Base-by-base conservation (phyloP, 2,329 filamentous ascomycete genomes). In the Fusarium sp. region DNA sequence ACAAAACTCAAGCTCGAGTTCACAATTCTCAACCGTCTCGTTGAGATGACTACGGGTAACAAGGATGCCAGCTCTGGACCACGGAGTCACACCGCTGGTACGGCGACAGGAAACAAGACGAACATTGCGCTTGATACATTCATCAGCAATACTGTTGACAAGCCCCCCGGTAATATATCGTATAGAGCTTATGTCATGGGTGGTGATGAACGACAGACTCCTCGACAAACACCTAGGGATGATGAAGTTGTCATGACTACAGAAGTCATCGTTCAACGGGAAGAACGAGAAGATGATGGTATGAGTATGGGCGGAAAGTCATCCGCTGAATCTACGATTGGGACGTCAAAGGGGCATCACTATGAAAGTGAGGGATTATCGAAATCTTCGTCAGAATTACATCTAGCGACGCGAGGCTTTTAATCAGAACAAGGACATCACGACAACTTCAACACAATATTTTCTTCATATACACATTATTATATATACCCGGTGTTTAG, bases 1-100 rank as follows among this genome's bases (percentile, higher is more conserved):
- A 72, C 82, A 33, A 84, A 84, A 69, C 77, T 84, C 60, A 84
- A 84, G 70, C 72, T 83, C 12, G 83, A 84, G 37, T 83, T 83
- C 59, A 80, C 79, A 35, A 83, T 84, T 12, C 79, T 84, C 33
- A 84, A 83, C 64, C 80, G 80, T 15, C 75, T 84, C 5, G 80
- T 83, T 9, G 77, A 81, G 38, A 79, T 79, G 77, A 79, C 77
- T 3, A 78, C 77, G 2, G 75, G 77, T 0, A 75, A 63, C 46
- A 78, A 75, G 57, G 77, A 78, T 35, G 54, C 10, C n/a, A 78
- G 75, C 59, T 78, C 77, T 3, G 76, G 68, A 4, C 72, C 72
- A 0, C 66, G 76, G 16, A 78, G 76, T n/a, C 58, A 75, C 8
- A 67, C 62, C 0, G 65, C 60, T 1, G 65, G 60, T 8, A 78